Evolutionary conservation across 2,329 filamentous ascomycete species (phyloP).

Genomic region (Botrytis hyacinthi): DNA sequence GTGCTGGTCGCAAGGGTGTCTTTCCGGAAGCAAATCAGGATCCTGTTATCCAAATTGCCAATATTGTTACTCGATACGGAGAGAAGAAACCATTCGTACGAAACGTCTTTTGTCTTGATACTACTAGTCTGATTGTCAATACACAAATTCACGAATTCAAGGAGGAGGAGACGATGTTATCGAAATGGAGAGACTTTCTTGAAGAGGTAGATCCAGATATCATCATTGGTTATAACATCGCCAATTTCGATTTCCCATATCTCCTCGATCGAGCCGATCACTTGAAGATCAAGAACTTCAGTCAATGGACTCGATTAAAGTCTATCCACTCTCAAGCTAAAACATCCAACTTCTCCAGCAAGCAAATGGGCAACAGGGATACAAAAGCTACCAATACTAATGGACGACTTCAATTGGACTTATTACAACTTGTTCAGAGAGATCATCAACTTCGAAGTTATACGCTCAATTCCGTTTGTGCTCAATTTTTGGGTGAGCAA

Average conservation of each 20-base stretch:
- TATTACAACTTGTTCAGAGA: constrained; percentile 91
- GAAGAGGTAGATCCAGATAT: constrained; percentile 91
- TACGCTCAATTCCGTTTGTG: constrained; percentile 92
- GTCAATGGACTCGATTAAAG: constrained; percentile 81
- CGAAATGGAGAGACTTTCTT: constrained; percentile 86
- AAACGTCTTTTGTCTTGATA: constrained; percentile 94
- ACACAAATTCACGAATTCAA: constrained; percentile 86
- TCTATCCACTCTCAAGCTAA: constrained; percentile 68
- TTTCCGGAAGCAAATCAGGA: constrained; percentile 92
- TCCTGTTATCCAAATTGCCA: constrained; percentile 96
- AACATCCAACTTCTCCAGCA: constrained; percentile 88
- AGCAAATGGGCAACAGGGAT: constrained; percentile 96
- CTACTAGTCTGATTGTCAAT: constrained; percentile 89
- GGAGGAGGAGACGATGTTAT: constrained; percentile 84
- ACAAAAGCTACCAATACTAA: constrained; percentile 94
- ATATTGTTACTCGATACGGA: constrained; percentile 90
- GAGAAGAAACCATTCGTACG: constrained; percentile 93
- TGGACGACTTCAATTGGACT: constrained; percentile 85
- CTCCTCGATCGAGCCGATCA: constrained; percentile 83
- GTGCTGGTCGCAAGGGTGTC: constrained; percentile 93
- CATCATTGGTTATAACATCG: constrained; percentile 98
- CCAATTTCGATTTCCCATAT: constrained; percentile 98
- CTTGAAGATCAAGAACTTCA: constrained; percentile 75
- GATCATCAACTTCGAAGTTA: constrained; percentile 96
- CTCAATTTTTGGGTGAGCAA: constrained; percentile 93